These are phyloP conservation scores for Fraxinus xanthoxyloides DNA, from an alignment of 305 asterid species.

Conservation along the genomic window DNA sequence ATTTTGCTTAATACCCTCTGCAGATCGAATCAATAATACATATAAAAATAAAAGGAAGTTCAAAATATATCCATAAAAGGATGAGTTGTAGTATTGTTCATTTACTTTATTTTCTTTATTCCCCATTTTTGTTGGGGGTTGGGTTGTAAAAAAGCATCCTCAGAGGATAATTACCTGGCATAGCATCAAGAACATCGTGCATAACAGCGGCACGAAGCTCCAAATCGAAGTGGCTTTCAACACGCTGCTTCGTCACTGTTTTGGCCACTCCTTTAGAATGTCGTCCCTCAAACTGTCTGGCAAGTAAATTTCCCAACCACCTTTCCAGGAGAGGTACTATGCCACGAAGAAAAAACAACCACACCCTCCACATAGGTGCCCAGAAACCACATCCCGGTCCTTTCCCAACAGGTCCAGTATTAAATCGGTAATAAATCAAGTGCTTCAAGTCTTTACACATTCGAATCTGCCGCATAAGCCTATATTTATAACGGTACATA, in stretches of 20 bases:
- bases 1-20: conserved; percentile 96
- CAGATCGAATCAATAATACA: conserved; percentile 9
- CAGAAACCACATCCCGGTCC: conserved; percentile 99
- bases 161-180: conserved; percentile 64
- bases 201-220: conserved; percentile 99
- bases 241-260: conserved; percentile 99
- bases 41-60: background rate
- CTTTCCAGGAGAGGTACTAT: conserved; percentile 97
- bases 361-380: conserved; percentile 99
- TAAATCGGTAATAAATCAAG: conserved; percentile 92
- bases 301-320: conserved; percentile 96
- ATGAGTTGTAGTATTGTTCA: background rate
- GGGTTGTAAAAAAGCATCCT: background rate
- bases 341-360: conserved; percentile 98
- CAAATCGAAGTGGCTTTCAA: conserved; percentile 95
- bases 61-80: background rate
- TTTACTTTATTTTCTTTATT: background rate
- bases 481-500: conserved; percentile 95
- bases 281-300: conserved; percentile 96
- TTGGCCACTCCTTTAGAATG: conserved; percentile 99
- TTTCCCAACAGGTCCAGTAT: conserved; percentile 99
- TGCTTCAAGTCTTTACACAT: conserved; percentile 99
- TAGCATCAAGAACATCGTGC: conserved; percentile 99
- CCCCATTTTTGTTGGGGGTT: background rate
- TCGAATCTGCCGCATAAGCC: conserved; percentile 98